phyloP scores from a whole-genome alignment of 164 flowering plant genomes.

The Dillenia turbinata region DNA sequence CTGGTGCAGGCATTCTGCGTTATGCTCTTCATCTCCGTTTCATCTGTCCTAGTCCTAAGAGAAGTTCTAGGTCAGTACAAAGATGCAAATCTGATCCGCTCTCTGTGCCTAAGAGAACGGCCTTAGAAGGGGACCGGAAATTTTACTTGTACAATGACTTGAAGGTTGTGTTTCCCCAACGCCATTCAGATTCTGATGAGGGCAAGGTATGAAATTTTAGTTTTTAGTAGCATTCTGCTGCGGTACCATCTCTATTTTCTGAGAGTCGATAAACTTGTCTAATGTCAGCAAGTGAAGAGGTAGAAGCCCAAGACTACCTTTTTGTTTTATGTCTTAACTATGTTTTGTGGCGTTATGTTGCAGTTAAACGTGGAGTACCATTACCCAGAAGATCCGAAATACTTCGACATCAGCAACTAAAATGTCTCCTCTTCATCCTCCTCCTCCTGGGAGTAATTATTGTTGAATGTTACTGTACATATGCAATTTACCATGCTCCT shows the following conservation, averaged over 20 bases:
- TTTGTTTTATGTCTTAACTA: conserved; percentile 1
- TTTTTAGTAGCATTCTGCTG: no score
- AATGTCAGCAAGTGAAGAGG: no score
- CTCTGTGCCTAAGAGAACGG: conserved; percentile 32
- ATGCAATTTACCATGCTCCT: no score
- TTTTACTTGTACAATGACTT: conserved; percentile 85
- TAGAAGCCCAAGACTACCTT: no score
- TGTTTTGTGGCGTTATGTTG: conserved; percentile 21
- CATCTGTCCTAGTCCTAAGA: conserved; percentile 61
- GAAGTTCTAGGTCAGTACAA: conserved; percentile 42
- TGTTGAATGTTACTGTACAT: no score
- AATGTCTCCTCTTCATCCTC: neutral
- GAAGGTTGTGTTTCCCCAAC: conserved; percentile 92
- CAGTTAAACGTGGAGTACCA: conserved; percentile 88
- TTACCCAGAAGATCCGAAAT: conserved; percentile 83
- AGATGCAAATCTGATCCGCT: conserved; percentile 63
- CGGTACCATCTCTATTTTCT: no score
- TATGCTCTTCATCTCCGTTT: conserved; percentile 95
- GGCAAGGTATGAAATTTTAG: conserved; percentile 67
- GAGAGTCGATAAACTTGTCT: no score
- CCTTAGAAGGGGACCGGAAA: conserved; percentile 41
- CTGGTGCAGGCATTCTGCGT: conserved; percentile 66
- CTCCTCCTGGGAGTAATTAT: neutral
- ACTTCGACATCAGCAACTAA: conserved; percentile 65
- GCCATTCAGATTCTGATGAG: conserved; percentile 91